Base-by-base conservation (phyloP, 2,329 filamentous ascomycete genomes). In the Zarea fungicola region DNA sequence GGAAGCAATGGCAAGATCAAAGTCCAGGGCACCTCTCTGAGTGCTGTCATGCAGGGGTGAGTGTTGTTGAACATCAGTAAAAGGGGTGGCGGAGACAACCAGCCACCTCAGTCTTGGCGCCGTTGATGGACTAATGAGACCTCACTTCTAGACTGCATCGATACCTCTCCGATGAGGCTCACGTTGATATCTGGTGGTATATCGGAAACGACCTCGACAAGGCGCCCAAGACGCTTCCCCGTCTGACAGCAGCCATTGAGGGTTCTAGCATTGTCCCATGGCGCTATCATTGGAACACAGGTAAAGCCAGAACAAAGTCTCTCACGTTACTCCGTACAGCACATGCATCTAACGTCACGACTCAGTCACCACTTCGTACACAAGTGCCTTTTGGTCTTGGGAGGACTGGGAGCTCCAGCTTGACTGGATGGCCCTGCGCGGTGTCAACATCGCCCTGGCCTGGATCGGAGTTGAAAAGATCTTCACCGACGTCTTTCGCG, bases 391-490 rank as follows among this genome's bases (percentile, higher is more conserved):
- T 58, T 78, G 73, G 72, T 61, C 60, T n/a, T 78, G 74, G 74
- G 61, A 71, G 31, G 75, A 78, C 39, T 78, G 75, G 74, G 74
- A 78, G 56, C 59, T 68, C 3, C 63, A 77, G 52, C 66, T 78
- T 5, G 75, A 77, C 56, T 78, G 75, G 74, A 63, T 76, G 48
- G 74, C 74, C 6, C 64, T 77, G 3, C 68, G 69, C n/a, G 74
- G 74, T 29, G 61, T 77, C 41, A 77, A 78, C 51, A 59, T 78
- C 5, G 71, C 73, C 4, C 64, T 78, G 2, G 74, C 75, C 4
- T 78, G 74, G 74, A 68, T 74, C 4, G 75, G 75, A 6, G 65
- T 69, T 10, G 75, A 78, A 52, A 75, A 76, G 58, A 70, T 75
- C 42, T 64, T 76, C 9, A 55, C 74, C 4, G 70, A 76, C 7